phyloP scores from a whole-genome alignment of 2,329 filamentous ascomycete genomes.

The Blastomyces gilchristii region DNA sequence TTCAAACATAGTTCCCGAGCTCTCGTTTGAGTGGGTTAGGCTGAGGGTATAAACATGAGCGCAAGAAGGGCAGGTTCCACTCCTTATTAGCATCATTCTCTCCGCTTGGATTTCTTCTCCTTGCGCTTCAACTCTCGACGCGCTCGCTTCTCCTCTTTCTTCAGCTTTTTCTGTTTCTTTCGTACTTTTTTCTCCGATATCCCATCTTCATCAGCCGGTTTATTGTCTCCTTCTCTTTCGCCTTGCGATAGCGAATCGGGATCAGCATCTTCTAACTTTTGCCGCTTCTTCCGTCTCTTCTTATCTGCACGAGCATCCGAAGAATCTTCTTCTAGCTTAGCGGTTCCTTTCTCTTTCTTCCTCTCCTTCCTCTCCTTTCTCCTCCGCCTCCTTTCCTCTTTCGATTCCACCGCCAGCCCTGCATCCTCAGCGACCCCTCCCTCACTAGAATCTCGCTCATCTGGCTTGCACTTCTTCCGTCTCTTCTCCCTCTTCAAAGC shows the following conservation, averaged over 20 bases:
- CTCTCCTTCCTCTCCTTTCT: slow-evolving; percentile 10
- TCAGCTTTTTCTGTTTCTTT: slow-evolving; percentile 24
- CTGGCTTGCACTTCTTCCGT: slow-evolving; percentile 11
- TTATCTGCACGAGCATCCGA: slow-evolving; percentile 7
- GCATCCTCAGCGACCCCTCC: slow-evolving; percentile 7
- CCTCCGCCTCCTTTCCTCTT: slow-evolving; percentile 14
- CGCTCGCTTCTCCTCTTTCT: slow-evolving; percentile 20
- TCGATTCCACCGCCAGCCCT: slow-evolving; percentile 16
- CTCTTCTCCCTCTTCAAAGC: slow-evolving; percentile 1
- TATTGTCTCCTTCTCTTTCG: slow-evolving; percentile 17
- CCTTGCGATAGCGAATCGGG: slow-evolving; percentile 7
- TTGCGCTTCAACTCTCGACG: slow-evolving; percentile 22
- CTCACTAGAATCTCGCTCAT: slow-evolving; percentile 18
- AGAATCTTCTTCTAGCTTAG: slow-evolving; percentile 6
- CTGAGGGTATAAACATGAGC: neutral
- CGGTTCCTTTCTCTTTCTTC: slow-evolving; percentile 11
- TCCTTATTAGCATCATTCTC: slow-evolving; percentile 22
- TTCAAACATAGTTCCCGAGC: neutral
- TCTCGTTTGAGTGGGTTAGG: neutral
- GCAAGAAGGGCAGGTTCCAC: slow-evolving; percentile 10
- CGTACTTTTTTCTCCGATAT: slow-evolving; percentile 17
- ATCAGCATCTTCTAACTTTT: slow-evolving; percentile 8
- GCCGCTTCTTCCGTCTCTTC: slow-evolving; percentile 12
- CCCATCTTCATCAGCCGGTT: slow-evolving; percentile 6
- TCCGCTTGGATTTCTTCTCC: slow-evolving; percentile 38